Evolutionary conservation across 2,329 filamentous ascomycete genomes (phyloP), one percentile per base, ranked within the genome.

Genomic region (Oidium heveae): DNA sequence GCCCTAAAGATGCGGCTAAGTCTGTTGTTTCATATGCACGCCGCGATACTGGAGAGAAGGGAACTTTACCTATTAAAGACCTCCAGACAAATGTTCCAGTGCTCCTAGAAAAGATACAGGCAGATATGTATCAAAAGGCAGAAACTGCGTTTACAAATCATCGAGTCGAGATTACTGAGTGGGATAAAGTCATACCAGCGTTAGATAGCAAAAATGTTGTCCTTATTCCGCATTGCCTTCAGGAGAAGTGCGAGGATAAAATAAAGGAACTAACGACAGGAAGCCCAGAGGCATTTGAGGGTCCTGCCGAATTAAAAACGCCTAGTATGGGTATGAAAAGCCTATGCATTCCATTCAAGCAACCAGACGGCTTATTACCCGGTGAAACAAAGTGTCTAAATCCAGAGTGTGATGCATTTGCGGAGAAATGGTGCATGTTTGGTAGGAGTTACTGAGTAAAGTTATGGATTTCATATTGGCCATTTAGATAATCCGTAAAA

Each of bases 191-290:
- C 55, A 78, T 91, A 49, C 89, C 91, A 8, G 80, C 86, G 0
- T 77, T 98, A 43, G 91, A 98, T 68, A 73, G 76, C 66, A 94
- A 93, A 76, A 94, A 96, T 65, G 80, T 96, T 46, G 81, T 93
- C 46, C 72, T 96, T 57, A 93, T 96, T 60, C 89, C 89, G 54
- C 84, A 86, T 73, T 98, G 93, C 66, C 72, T 88, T 58, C 83
- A 77, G 37, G 70, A 71, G 60, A 79, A 84, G 66, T 96, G 89
- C 65, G 89, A 95, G 70, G 89, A 95, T 63, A 79, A 86, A 67
- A 86, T 96, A 72, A 96, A 96, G 77, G 86, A 93, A 55, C 74
- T 88, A 66, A 94, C 86, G 58, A 86, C 84, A 46, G 82, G 83
- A 59, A 84, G 80, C 61, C 80, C 80, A 56, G 74, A 79, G 55